A percentile compares a stretch with the other conserved stretches of the same genome.
phyloP scores from a whole-genome alignment of 352 stramenopile genomes.

The Thraustochytrium sp. region DNA sequence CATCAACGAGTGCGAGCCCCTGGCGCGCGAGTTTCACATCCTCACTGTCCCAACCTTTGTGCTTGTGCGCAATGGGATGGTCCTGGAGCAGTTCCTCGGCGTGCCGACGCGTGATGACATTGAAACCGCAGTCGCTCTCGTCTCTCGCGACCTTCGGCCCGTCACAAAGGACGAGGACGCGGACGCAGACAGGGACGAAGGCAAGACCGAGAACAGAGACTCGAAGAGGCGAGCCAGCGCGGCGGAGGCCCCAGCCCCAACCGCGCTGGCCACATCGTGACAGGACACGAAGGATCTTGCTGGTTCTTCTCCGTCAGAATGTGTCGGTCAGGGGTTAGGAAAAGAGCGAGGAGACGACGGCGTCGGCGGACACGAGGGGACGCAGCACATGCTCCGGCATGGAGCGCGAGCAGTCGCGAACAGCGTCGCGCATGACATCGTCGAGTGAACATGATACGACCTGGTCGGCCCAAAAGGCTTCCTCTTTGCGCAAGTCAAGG shows the following conservation, averaged over 20 bases:
- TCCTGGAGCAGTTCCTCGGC: neutral
- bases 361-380: neutral
- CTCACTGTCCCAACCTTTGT: neutral
- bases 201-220: no score
- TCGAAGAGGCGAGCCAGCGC: no score
- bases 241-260: no score
- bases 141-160: no score
- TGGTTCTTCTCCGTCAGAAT: neutral
- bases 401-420: neutral
- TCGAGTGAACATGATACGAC: neutral
- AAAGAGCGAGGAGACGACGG: neutral
- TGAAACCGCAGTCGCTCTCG: neutral
- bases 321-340: neutral
- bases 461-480: neutral
- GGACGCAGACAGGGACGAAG: no score
- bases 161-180: no score
- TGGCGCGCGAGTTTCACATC: constrained; percentile 1
- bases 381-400: neutral
- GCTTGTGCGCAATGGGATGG: neutral
- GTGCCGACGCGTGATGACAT: neutral
- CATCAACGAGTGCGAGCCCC: neutral
- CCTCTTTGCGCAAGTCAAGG: neutral
- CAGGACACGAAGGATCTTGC: neutral
- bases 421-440: neutral
- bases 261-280: no score